Evolutionary conservation across 495 filamentous ascomycete species (phyloP), one percentile per base, ranked within the genome.

Genomic region (Glarea lozoyensis): DNA sequence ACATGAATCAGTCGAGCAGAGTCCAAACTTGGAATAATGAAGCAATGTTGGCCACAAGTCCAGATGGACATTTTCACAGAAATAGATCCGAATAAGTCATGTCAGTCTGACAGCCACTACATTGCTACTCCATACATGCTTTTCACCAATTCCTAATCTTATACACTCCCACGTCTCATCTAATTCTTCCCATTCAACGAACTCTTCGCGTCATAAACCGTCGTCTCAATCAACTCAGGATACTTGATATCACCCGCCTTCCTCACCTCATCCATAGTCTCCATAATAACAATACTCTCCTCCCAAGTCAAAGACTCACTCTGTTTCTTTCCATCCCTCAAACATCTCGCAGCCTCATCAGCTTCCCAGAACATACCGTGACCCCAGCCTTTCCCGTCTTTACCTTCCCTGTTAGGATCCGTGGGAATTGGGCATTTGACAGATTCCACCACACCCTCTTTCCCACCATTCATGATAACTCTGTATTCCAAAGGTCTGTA

Each of bases 351-450:
- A 46, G 76, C 83, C 67, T 90, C 88, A 68, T 96, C 90, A 13
- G 90, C 90, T 60, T 95, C 88, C 83, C 82, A 96, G 65, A 84
- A 90, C 86, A 93, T 94, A 17, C 88, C 89, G 50, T 84, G 78
- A 13, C 84, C 87, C 54, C 72, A 70, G 12, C 62, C 67, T 46
- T 58, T 61, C 7, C 54, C 49, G 38, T 72, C 66, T 32, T 59
- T 59, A 22, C 45, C 45, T 38, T 63, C 49, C 24, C 59, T 61
- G 45, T 61, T 63, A 10, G 58, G 50, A 50, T 76, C 71, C 40
- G 57, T 61, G 16, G 83, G 81, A 50, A 88, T 79, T 9, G 72
- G 68, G 53, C 70, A 80, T 47, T 81, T 66, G 12, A 81, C 68
- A 40, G 78, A 72, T 53, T 79, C 69, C 2, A 76, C 57, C 54